Evolutionary conservation across 371 early-diverging fungal genomes (phyloP), one percentile per base, ranked within the genome.

Genomic region (Chytridium lagenaria): DNA sequence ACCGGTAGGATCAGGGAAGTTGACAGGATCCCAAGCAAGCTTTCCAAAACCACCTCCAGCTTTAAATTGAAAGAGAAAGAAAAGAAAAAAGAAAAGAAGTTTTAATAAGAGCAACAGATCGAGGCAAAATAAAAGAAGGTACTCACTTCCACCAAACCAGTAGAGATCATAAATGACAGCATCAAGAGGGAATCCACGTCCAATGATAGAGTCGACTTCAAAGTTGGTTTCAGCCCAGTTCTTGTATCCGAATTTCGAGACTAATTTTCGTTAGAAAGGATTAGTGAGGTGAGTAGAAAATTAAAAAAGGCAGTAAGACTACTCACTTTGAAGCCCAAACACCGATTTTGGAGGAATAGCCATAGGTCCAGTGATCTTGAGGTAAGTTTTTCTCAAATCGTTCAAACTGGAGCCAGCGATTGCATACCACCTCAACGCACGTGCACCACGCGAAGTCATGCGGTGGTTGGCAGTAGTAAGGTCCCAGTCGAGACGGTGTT

Each of bases 1-100:
- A n/a, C 7, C 12, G 34, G 10, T 33, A 15, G 74, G 74, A 57
- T 70, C 36, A n/a, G 74, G 74, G 59, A 74, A 74, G 61, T 34
- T 39, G 16, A 22, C 38, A 15, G 28, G 15, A 37, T 74, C 65
- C 74, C 74, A 74, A 36, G 61, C 69, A 19, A 74, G 40, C 33
- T n/a, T 30, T 12, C 74, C 74, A 26, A 74, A 67, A 15, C 49
- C 52, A 28, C 30, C 30, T 7, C 57, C 57, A 15, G 15, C 16
- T 49, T 49, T 49, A 15, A 22, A 49, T 15, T 10, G 22, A 49
- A 22, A 49, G 15, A 49, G 49, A 15, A 15, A 49, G 49, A 49
- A 49, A 10, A 10, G 49, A 49, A n/a, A n/a, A n/a, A n/a, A n/a
- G n/a, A n/a, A n/a, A n/a, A n/a, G n/a, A n/a, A n/a, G n/a, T n/a